Evolutionary conservation across 805 yeast species (phyloP), one percentile per base, ranked within the genome.

Genomic region (Kodamaea neixiangensis): DNA sequence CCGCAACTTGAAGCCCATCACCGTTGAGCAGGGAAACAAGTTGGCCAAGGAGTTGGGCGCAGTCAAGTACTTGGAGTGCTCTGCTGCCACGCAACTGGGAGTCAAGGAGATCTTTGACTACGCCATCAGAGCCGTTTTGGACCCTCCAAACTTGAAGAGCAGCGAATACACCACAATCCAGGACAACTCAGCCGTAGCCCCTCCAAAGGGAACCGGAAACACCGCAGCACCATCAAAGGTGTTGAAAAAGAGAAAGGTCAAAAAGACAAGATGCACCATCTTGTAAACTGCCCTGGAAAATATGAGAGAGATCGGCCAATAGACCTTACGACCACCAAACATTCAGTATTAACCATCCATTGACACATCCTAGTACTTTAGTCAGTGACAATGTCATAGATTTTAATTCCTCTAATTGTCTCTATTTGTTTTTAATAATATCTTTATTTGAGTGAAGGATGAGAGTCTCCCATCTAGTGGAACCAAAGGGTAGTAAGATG

Each of bases 31-130:
- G 61, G 96, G 93, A 33, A 64, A 67, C 38, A 78, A 80, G 56
- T 69, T 87, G 57, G 91, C 94, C 19, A 78, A 80, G 58, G 89
- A 86, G 39, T 73, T 86, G 46, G 86, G 88, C 1, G 86, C 94
- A 33, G 79, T 85, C 56, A 81, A 80, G 46, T 90, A 88, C 67
- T 72, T 87, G 54, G 97, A 91, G 72, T 90, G 97, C 68, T 89
- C 96, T 4, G 96, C 97, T 7, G 87, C 92, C 10, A 86, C 93
- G 17, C 97, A 90, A 69, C 79, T 78, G 48, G 97, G 97, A 13
- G 90, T 91, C 44, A 87, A 86, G 63, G 87, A 86, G 50, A 87
- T 90, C 5, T 91, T 91, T 59, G 96, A 91, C 60, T 83, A 73
- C 52, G 96, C 96, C 7, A 89, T 90, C 35, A 80, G 83, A 54